Evolutionary conservation across 2,329 filamentous ascomycete genomes (phyloP).

Genomic region (Colletotrichum cereale): DNA sequence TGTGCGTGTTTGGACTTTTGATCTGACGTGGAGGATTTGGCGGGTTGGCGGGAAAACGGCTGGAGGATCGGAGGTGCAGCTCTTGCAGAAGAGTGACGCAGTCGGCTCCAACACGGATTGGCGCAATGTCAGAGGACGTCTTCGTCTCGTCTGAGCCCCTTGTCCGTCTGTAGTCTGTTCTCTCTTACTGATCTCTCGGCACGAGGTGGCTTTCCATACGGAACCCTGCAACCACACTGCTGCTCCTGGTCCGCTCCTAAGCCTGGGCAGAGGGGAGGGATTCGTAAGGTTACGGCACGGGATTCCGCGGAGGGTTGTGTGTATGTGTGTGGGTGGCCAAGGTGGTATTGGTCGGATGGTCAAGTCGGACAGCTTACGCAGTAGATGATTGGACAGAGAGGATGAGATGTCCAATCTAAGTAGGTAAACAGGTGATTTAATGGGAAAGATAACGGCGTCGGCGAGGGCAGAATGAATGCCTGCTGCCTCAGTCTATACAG

Average conservation of each 20-base stretch:
- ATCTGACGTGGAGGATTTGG: not conserved
- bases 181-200: constrained; percentile 27
- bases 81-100: constrained; percentile 38
- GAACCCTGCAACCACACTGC: constrained; percentile 6
- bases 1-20: constrained; percentile 5
- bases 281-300: not conserved
- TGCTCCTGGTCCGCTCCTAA: not conserved
- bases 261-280: not conserved
- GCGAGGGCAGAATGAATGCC: not conserved
- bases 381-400: not conserved
- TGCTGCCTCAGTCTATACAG: not conserved
- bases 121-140: constrained; percentile 28
- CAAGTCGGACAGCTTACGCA: constrained; percentile 9
- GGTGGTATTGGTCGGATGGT: constrained; percentile 3
- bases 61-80: constrained; percentile 27
- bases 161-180: constrained; percentile 7
- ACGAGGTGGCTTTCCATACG: constrained; percentile 15
- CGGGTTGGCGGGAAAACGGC: not conserved
- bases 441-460: constrained; percentile 19
- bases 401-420: not conserved
- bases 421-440: not conserved
- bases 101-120: constrained; percentile 13
- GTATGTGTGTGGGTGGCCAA: not conserved
- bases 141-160: constrained; percentile 35
- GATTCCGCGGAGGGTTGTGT: not conserved